Evolutionary conservation across 768 basidiomycete genomes (phyloP).

Genomic region (Lanmaoa rubissima): DNA sequence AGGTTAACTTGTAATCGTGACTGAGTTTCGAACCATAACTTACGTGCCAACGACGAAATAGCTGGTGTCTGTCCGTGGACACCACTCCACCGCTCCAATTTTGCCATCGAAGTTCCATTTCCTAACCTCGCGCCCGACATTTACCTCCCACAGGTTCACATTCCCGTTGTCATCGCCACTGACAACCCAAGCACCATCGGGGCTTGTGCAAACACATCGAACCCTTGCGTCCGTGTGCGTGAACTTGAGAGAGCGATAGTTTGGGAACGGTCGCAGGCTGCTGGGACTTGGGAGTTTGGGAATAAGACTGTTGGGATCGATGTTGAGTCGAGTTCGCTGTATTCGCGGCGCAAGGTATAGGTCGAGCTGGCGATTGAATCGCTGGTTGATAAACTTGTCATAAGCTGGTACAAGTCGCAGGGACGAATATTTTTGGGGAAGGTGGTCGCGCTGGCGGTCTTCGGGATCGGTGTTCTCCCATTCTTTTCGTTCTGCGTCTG

Average conservation of each 20-base stretch:
- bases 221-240: conserved; percentile 65
- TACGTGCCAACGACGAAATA: conserved; percentile 81
- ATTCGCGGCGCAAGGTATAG: conserved; percentile 95
- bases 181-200: conserved; percentile 87
- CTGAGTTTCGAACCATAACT: conserved; percentile 35
- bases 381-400: conserved; percentile 86
- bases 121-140: conserved; percentile 84
- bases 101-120: conserved; percentile 80
- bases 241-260: conserved; percentile 72
- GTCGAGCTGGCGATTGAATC: conserved; percentile 92
- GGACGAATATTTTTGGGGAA: conserved; percentile 82
- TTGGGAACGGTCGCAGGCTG: conserved; percentile 93
- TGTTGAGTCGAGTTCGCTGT: conserved; percentile 81
- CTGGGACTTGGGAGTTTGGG: conserved; percentile 93
- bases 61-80: conserved; percentile 77
- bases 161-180: conserved; percentile 89
- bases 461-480: conserved; percentile 86
- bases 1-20: conserved; percentile 7
- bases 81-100: conserved; percentile 90
- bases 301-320: conserved; percentile 87
- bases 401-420: conserved; percentile 92
- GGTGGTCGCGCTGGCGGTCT: conserved; percentile 85
- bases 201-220: conserved; percentile 75
- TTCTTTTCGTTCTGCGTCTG: conserved; percentile 72
- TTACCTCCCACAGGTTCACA: conserved; percentile 89